A percentile compares a stretch with the other conserved stretches of the same genome.
Evolutionary conservation across 305 asterid species (phyloP).

Genomic region (Fraxinus nigra): DNA sequence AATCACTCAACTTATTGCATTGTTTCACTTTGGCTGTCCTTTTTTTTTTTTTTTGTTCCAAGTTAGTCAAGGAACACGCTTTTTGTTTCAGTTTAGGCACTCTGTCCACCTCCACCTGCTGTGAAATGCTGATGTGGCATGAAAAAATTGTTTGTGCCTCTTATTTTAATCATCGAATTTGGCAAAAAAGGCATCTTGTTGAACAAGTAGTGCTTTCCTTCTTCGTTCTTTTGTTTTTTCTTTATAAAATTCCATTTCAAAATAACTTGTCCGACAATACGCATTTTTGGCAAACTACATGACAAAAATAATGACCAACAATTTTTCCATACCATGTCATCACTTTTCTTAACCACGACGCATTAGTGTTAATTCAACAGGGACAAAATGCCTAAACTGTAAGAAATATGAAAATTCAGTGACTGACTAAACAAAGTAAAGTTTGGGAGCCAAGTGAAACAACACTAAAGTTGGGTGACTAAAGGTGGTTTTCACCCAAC

Average conservation of each 20-base stretch:
- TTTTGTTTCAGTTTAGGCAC: background rate
- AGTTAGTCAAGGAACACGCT: background rate
- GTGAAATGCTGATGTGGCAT: background rate
- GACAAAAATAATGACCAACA: background rate
- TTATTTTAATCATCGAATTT: too few species aligned
- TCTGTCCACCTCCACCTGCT: background rate
- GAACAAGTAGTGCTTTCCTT: background rate
- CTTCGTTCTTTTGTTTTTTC: too few species aligned
- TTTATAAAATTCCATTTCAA: background rate
- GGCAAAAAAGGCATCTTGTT: background rate
- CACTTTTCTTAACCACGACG: background rate
- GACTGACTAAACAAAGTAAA: background rate
- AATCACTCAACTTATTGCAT: background rate
- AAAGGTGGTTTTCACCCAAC: background rate
- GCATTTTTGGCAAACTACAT: background rate
- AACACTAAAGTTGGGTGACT: background rate
- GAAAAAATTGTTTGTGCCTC: background rate
- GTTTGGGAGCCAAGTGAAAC: background rate
- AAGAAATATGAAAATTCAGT: background rate
- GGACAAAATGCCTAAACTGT: background rate
- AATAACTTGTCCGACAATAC: background rate
- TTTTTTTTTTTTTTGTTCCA: background rate
- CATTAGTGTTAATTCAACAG: background rate
- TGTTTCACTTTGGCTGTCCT: background rate
- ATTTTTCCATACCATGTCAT: background rate